Percentiles rank a stretch among this genome's conserved stretches.
phyloP scores from a whole-genome alignment of 2,329 filamentous ascomycete genomes.

The Curvularia spicifera region DNA sequence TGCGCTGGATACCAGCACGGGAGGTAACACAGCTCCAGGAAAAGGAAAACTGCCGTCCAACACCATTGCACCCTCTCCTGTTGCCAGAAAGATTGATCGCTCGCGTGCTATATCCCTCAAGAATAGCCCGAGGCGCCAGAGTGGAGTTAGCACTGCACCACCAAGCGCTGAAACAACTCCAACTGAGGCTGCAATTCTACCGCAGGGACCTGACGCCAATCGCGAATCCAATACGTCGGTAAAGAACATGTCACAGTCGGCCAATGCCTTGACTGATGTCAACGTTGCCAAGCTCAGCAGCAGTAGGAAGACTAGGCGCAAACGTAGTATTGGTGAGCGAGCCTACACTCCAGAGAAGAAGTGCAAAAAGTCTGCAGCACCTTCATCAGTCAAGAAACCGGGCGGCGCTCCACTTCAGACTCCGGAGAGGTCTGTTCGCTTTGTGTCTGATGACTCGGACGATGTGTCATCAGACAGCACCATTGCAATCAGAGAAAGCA shows the following conservation, averaged over 20 bases:
- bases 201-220: background rate
- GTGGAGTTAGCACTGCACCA: slow-evolving; percentile 10
- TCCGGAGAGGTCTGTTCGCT: background rate
- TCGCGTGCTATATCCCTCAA: slow-evolving; percentile 6
- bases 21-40: background rate
- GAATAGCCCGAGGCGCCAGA: slow-evolving; percentile 13
- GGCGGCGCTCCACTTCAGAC: background rate
- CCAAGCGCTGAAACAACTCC: slow-evolving; percentile 3
- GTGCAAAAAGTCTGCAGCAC: background rate
- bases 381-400: background rate
- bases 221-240: no score
- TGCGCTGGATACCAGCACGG: background rate
- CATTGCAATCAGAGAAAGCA: background rate
- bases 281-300: background rate
- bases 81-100: slow-evolving; percentile 6
- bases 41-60: background rate
- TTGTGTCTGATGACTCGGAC: background rate
- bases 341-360: slow-evolving; percentile 7
- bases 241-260: background rate
- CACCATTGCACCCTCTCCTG: background rate
- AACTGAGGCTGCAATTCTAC: background rate
- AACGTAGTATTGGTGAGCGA: slow-evolving; percentile 5
- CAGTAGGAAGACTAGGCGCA: slow-evolving; percentile 3
- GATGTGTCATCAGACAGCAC: background rate
- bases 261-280: background rate